A percentile compares a stretch with the other conserved stretches of the same genome.
Conservation (phyloP, 352 stramenopile genomes). For the Pythium sp. region DNA sequence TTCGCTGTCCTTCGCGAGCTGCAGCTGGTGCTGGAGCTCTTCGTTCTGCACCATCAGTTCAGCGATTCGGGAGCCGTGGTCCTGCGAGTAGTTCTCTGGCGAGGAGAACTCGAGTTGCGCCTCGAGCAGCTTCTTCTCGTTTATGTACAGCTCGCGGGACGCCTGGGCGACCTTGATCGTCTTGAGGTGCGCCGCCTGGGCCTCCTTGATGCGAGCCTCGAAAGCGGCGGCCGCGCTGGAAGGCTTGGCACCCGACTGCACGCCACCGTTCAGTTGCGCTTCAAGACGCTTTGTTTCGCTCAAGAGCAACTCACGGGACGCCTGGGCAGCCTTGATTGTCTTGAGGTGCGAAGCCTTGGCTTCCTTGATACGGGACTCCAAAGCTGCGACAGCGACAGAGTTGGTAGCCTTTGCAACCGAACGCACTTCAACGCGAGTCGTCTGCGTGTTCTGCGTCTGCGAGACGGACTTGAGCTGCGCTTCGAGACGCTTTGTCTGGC, state of each 20-base stretch:
- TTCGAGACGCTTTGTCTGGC: conserved; percentile 3
- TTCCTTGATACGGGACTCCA: not conserved
- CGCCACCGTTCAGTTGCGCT: conserved; percentile 5
- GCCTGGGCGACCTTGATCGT: conserved; percentile 5
- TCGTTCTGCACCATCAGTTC: conserved; percentile 25
- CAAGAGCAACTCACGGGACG: conserved; percentile 2
- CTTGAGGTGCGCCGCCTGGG: conserved; percentile 9
- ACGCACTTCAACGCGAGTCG: not conserved
- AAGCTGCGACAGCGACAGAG: not conserved
- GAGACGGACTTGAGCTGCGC: conserved; percentile 1
- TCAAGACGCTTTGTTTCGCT: conserved; percentile 11
- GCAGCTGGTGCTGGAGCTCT: conserved; percentile 41
- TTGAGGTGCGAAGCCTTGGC: conserved; percentile 3
- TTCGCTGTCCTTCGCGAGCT: conserved; percentile 62
- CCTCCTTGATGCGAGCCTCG: not conserved
- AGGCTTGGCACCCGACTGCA: not conserved
- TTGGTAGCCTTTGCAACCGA: not conserved
- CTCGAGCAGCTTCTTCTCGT: conserved; percentile 4
- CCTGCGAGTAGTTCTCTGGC: not conserved
- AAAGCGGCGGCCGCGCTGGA: not conserved
- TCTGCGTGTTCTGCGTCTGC: not conserved
- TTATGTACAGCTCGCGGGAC: conserved; percentile 2
- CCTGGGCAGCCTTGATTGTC: conserved; percentile 7
- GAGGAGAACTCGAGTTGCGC: not conserved
- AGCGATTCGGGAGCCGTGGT: not conserved